Evolutionary conservation across 108 stramenopile species (phyloP), one percentile per base, ranked within the genome.

Genomic region (Cyclotella atomus): DNA sequence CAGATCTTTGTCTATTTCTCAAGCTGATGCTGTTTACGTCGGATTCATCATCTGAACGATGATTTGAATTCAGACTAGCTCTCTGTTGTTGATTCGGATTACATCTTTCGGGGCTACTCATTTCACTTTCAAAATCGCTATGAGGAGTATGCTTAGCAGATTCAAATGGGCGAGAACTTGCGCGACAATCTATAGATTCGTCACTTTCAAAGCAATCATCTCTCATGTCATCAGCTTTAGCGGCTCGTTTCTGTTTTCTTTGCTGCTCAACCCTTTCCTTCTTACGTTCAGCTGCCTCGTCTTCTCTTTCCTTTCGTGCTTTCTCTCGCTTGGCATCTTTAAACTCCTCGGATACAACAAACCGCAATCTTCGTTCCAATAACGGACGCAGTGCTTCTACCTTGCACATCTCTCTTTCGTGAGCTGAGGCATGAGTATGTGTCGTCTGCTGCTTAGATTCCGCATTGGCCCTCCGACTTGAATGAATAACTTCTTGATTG

Each of bases 271-370:
- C 2, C 35, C 25, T 62, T 55, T 56, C 49, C 53, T 63, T 33
- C 65, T 65, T 34, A 61, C 62, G 54, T 27, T 3, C 38, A 4
- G 64, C 62, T 56, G 55, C 54, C 46, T 38, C 62, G 1, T 50
- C 56, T 28, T 41, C 70, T 19, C 70, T 28, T 14, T 73, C 52
- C 41, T 53, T 35, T 44, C 54, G 53, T 29, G 27, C 43, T 41
- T 64, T 61, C 54, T 65, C 73, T 65, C 55, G 50, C 54, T 65
- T 59, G 28, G 73, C 23, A 65, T 64, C 62, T 46, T 73, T 73
- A 47, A 65, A 73, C 44, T 73, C 73, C 12, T 73, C 73, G 24
- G 73, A 73, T 34, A 73, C 63, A 33, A 73, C 45, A 32, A 65
- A 73, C 8, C 44, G 45, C 43, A 73, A 29, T 28, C 73, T 59